A percentile compares a stretch with the other conserved stretches of the same genome.
Conservation (phyloP, 2,329 filamentous ascomycete genomes). For the Phialocephala sp. region DNA sequence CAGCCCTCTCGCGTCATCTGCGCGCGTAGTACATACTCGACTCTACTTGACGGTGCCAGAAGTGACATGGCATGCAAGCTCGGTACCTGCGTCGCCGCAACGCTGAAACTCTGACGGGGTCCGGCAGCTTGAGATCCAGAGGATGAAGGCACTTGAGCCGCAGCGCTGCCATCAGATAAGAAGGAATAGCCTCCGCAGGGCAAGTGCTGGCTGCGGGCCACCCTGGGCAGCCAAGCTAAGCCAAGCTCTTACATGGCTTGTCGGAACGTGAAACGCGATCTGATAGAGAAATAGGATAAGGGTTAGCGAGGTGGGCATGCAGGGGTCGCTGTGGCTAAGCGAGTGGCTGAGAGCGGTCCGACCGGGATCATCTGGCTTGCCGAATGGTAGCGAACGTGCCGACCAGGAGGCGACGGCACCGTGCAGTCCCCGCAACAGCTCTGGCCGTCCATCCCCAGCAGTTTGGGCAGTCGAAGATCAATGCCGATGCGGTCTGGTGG, state of each 20-base stretch:
- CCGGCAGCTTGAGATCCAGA: conserved; percentile 15
- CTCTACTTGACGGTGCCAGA: neutral
- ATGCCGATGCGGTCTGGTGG: conserved; percentile 18
- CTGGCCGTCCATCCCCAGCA: neutral
- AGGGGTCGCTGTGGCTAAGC: neutral
- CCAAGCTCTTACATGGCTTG: conserved; percentile 25
- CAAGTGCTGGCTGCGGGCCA: neutral
- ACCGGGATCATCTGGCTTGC: neutral
- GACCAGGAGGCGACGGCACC: neutral
- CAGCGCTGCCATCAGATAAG: conserved; percentile 12
- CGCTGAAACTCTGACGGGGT: conserved; percentile 19
- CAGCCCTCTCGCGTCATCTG: conserved; percentile 1
- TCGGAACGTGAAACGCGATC: conserved; percentile 25
- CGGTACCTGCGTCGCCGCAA: conserved; percentile 1
- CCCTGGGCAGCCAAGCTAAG: neutral
- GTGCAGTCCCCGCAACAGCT: neutral
- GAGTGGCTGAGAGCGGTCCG: neutral
- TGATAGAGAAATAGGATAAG: conserved; percentile 18
- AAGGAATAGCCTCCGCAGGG: conserved; percentile 12
- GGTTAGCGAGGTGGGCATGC: conserved; percentile 1
- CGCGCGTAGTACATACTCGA: neutral
- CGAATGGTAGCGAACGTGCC: conserved; percentile 7
- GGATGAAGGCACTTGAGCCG: conserved; percentile 13
- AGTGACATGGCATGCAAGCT: neutral
- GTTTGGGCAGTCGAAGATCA: conserved; percentile 20